A percentile compares a stretch with the other conserved stretches of the same genome.
Evolutionary conservation across 352 stramenopile genomes (phyloP).

Genomic region (Phytophthora cactorum): DNA sequence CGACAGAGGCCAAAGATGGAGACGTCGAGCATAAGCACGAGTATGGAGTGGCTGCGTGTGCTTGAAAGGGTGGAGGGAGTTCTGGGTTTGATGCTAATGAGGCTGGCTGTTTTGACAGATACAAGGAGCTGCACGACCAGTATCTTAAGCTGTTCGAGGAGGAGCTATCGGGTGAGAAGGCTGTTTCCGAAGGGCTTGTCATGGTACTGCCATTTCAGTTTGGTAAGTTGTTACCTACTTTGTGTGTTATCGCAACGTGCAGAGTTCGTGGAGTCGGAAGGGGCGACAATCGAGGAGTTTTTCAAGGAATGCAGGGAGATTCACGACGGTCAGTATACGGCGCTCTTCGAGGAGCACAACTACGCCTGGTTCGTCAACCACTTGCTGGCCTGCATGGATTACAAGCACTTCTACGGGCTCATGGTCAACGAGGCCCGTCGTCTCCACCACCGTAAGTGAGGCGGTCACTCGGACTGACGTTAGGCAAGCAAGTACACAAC

Average conservation of each 20-base stretch:
- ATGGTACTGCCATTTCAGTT: too few species aligned
- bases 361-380: conserved; percentile 84
- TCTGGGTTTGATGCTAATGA: not conserved
- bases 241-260: conserved; percentile 4
- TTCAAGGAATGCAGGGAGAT: conserved; percentile 72
- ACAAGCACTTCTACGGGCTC: conserved; percentile 82
- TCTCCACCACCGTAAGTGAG: conserved; percentile 65
- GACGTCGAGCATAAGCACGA: conserved; percentile 85
- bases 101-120: conserved; percentile 34
- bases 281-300: conserved; percentile 69
- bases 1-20: conserved; percentile 62
- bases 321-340: conserved; percentile 63
- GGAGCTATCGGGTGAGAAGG: conserved; percentile 54
- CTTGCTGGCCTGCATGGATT: conserved; percentile 82
- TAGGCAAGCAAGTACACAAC: conserved; percentile 1
- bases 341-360: conserved; percentile 72
- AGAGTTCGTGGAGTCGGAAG: conserved; percentile 82
- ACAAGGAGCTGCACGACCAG: conserved; percentile 79
- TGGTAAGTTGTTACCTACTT: too few species aligned
- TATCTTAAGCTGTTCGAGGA: conserved; percentile 80
- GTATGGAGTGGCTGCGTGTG: conserved; percentile 24
- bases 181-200: not conserved
- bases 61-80: too few species aligned
- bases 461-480: not conserved
- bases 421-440: conserved; percentile 82